Conservation (phyloP, 164 flowering plant genomes). For the Berberis vulgaris region DNA sequence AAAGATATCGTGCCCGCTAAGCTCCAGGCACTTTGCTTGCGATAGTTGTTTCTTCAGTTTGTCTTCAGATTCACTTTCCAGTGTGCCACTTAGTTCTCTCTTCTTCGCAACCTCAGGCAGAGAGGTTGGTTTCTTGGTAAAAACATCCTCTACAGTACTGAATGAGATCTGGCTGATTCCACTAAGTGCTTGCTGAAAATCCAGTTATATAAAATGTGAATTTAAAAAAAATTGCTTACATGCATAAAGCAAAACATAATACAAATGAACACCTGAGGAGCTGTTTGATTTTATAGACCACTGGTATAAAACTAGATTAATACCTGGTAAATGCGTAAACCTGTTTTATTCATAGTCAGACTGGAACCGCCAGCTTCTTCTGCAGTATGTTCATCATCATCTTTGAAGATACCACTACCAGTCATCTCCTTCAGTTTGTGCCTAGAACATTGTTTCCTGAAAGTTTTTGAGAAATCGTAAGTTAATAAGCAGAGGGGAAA, state of each 20-base stretch:
- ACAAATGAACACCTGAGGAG: neutral
- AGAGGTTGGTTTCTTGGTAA: slow-evolving; percentile 71
- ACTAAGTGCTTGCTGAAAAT: slow-evolving; percentile 59
- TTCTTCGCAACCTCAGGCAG: slow-evolving; percentile 89
- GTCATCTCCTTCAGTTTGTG: slow-evolving; percentile 86
- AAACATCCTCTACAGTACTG: slow-evolving; percentile 59
- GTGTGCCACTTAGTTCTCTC: slow-evolving; percentile 83
- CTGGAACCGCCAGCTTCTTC: slow-evolving; percentile 41
- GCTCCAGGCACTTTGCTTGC: slow-evolving; percentile 81
- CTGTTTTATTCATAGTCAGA: slow-evolving; percentile 48
- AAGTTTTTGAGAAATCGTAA: slow-evolving; percentile 1
- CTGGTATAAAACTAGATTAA: neutral
- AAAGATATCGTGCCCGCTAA: slow-evolving; percentile 89
- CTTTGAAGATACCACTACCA: slow-evolving; percentile 83
- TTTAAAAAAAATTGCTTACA: neutral
- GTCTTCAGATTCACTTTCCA: slow-evolving; percentile 58
- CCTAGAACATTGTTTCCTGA: slow-evolving; percentile 90
- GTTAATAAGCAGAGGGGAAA: neutral
- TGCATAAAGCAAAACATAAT: neutral
- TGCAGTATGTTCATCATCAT: slow-evolving; percentile 39
- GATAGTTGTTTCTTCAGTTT: slow-evolving; percentile 69
- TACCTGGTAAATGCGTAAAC: slow-evolving; percentile 86
- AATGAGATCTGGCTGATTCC: slow-evolving; percentile 94
- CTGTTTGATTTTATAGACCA: neutral
- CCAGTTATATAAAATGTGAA: neutral